Conservation (phyloP, 192 early-diverging fungal species). For the Dispira simplex region DNA sequence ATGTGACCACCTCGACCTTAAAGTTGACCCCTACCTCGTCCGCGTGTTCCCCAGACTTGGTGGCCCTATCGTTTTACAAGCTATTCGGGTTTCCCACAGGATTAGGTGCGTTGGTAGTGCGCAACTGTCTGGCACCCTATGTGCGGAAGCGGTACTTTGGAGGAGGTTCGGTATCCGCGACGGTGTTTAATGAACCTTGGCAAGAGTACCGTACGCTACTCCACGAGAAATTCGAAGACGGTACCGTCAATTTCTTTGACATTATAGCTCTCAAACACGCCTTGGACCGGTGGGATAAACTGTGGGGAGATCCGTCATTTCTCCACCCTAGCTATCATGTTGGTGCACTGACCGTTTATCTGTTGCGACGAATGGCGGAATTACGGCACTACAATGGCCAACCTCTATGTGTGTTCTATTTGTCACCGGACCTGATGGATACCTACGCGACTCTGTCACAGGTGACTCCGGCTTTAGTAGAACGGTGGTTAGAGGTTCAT, state of each 20-base stretch:
- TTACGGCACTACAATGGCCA: slow-evolving; percentile 37
- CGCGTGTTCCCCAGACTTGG: slow-evolving; percentile 41
- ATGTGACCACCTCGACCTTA: slow-evolving; percentile 41
- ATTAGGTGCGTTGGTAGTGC: slow-evolving; percentile 56
- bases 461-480: not conserved
- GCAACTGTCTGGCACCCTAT: slow-evolving; percentile 23
- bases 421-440: slow-evolving; percentile 9
- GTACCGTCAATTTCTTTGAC: slow-evolving; percentile 59
- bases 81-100: slow-evolving; percentile 82
- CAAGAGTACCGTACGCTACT: slow-evolving; percentile 32
- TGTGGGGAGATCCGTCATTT: slow-evolving; percentile 22
- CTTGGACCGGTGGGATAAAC: slow-evolving; percentile 30
- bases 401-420: slow-evolving; percentile 27
- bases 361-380: slow-evolving; percentile 22
- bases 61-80: slow-evolving; percentile 72
- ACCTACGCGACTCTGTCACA: not conserved
- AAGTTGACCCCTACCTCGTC: slow-evolving; percentile 23
- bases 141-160: slow-evolving; percentile 54
- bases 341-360: slow-evolving; percentile 24
- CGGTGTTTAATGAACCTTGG: slow-evolving; percentile 35
- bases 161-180: slow-evolving; percentile 56
- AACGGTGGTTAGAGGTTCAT: slow-evolving; percentile 12
- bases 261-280: slow-evolving; percentile 57
- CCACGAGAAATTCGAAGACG: slow-evolving; percentile 49
- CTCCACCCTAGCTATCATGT: slow-evolving; percentile 30